Base-by-base conservation (phyloP, 2,329 filamentous ascomycete genomes). In the Aotearoamyces nothofagi region DNA sequence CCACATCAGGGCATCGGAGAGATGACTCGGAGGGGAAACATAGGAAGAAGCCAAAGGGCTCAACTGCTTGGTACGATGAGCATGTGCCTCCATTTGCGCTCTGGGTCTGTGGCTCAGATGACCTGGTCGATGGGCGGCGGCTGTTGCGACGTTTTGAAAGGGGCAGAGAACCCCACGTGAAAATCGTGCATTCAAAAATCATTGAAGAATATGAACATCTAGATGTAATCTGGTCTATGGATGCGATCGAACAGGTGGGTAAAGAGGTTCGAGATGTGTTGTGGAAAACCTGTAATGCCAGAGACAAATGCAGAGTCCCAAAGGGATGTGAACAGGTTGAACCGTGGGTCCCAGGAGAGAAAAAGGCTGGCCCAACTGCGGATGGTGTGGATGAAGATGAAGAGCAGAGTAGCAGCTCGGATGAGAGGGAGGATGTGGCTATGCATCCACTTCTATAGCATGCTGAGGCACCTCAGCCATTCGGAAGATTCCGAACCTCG, bases 141-240 rank as follows among this genome's bases (percentile, higher is more conserved):
- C 60, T 94, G 6, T 58, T 94, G 3, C 61, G 69, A 12, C 66
- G 87, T 2, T 79, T 94, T 38, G 66, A 79, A 42, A 66, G 67
- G 23, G 79, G 78, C 0, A 63, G 80, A 15, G 87, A 96, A 51
- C 87, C 87, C 2, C 63, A 82, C 45, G 82, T 92, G 6, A 60
- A 66, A 22, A 57, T 94, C 4, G 80, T 93, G 4, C 80, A 93
- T 53, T 67, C 68, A 37, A 92, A 82, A 47, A 60, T 92, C 13
- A 78, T 94, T 24, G 72, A 81, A 3, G 81, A 78, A 26, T 92
- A 93, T 49, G 87, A 94, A 55, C 87, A 96, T 53, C 63, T 96
- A 4, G 87, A 94, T 54, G 82, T 94, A 2, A 72, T 96, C 20
- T 94, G 87, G 87, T 84, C 86, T 0, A 82, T 94, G 62, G 84